Evolutionary conservation across 2,329 filamentous ascomycete genomes (phyloP).

Genomic region (Metarhizium humberi): DNA sequence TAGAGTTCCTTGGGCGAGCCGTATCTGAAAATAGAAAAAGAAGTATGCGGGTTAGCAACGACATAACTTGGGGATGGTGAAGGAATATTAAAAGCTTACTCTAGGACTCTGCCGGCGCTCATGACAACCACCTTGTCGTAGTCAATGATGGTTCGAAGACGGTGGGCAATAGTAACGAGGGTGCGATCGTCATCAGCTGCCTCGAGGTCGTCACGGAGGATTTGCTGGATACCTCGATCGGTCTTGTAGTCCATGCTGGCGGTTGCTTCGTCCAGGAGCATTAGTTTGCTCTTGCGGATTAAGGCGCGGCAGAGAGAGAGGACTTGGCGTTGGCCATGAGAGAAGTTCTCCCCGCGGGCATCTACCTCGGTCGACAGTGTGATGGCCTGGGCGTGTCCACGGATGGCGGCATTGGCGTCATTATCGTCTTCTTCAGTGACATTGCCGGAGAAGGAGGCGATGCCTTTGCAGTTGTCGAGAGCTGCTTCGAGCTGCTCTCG

Average conservation of each 20-base stretch:
- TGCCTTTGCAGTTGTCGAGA: slow-evolving; percentile 51
- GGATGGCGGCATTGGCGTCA: slow-evolving; percentile 10
- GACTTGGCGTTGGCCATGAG: slow-evolving; percentile 49
- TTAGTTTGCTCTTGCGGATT: slow-evolving; percentile 43
- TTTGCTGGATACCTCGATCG: slow-evolving; percentile 44
- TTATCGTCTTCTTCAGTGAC: slow-evolving; percentile 22
- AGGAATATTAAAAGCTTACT: slow-evolving; percentile 26
- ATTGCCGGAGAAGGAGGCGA: slow-evolving; percentile 40
- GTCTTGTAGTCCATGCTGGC: slow-evolving; percentile 52
- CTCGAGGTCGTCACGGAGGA: slow-evolving; percentile 39
- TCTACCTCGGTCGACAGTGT: slow-evolving; percentile 38
- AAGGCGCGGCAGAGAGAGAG: slow-evolving; percentile 48
- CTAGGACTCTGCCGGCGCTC: slow-evolving; percentile 41
- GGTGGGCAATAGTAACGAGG: slow-evolving; percentile 49
- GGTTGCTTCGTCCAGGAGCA: slow-evolving; percentile 50
- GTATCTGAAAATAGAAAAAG: slow-evolving; percentile 17
- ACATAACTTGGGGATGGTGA: neutral
- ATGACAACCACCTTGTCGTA: slow-evolving; percentile 51
- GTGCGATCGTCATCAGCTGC: slow-evolving; percentile 35
- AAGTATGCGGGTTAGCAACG: neutral
- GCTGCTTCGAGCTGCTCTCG: slow-evolving; percentile 47
- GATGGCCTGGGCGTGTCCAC: slow-evolving; percentile 14
- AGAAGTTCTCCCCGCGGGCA: slow-evolving; percentile 45
- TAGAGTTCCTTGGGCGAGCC: slow-evolving; percentile 40
- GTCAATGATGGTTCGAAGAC: slow-evolving; percentile 48